Evolutionary conservation across 2,329 filamentous ascomycete species (phyloP), one percentile per base, ranked within the genome.

Genomic region (Gaeumannomyces sp.): DNA sequence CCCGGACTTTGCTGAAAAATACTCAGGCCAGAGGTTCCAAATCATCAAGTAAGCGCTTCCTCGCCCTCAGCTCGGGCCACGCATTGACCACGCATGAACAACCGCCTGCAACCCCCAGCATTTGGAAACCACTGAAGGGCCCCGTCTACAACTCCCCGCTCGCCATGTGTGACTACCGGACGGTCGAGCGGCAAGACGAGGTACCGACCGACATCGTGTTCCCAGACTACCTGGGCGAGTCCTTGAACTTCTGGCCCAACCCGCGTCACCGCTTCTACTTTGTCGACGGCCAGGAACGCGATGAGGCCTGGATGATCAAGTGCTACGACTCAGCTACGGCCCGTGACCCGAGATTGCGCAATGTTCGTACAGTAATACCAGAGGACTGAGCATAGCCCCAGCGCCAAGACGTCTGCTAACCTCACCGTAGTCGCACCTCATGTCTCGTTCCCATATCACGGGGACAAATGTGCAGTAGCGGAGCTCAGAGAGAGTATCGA

Each of bases 21-120:
- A 16, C 45, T 3, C 14, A 16, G n/a, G n/a, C 14, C 14, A 8
- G n/a, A 16, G 45, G 45, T 53, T 53, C 45, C 45, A 53, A n/a
- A 53, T 53, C n/a, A 53, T 53, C 45, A 53, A 53, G 45, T 53
- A 53, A 53, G 45, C 45, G 14, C 45, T 53, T 53, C n/a, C n/a
- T 53, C n/a, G 14, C 14, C 45, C 4, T n/a, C n/a, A 8, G 29
- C 29, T 29, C 29, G 29, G 29, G 29, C 29, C 29, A 29, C 29
- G 29, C 29, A 29, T 29, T 29, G 29, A 29, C 14, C 45, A 16
- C 4, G 45, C n/a, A 53, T 8, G 3, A n/a, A 53, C 45, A n/a
- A n/a, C 3, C 45, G 7, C 8, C 45, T 53, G 14, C n/a, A 4
- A n/a, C n/a, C n/a, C 14, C 14, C 45, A 53, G 45, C n/a, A 8